Evolutionary conservation across 768 basidiomycete species (phyloP).

Genomic region (Terana coerulea): DNA sequence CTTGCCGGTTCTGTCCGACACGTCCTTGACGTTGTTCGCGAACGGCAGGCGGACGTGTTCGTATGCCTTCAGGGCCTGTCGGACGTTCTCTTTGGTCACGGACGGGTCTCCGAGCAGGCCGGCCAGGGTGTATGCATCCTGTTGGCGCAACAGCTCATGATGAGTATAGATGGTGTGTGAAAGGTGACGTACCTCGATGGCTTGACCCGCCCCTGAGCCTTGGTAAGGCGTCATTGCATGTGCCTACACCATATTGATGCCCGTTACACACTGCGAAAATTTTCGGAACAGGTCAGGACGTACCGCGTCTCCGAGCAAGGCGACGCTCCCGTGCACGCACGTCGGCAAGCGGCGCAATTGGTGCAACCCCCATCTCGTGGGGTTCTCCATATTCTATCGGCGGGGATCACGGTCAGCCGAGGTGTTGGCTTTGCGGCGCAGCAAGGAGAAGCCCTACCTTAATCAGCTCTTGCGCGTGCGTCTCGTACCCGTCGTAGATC

Average conservation of each 20-base stretch:
- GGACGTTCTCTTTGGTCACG: neutral
- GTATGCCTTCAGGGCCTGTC: neutral
- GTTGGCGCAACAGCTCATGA: neutral
- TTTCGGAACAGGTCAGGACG: neutral
- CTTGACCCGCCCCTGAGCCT: constrained; percentile 16
- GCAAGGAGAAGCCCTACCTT: constrained; percentile 2
- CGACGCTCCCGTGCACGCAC: constrained; percentile 22
- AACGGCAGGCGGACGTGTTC: neutral
- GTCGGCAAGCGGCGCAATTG: constrained; percentile 24
- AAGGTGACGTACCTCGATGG: constrained; percentile 13
- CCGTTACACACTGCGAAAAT: neutral
- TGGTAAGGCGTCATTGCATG: constrained; percentile 15
- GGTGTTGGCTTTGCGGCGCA: neutral
- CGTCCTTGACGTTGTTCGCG: constrained; percentile 2
- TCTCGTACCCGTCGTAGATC: constrained; percentile 17
- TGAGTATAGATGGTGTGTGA: neutral
- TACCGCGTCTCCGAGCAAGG: constrained; percentile 23
- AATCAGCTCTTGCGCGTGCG: neutral
- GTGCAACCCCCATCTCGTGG: constrained; percentile 30
- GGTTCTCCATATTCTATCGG: constrained; percentile 26
- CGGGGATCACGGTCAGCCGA: neutral
- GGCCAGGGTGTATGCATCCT: neutral
- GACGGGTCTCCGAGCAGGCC: neutral
- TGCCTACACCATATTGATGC: constrained; percentile 7
- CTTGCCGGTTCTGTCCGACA: no score